Evolutionary conservation across 768 basidiomycete genomes (phyloP).

Genomic region (Suillus tomentosus): DNA sequence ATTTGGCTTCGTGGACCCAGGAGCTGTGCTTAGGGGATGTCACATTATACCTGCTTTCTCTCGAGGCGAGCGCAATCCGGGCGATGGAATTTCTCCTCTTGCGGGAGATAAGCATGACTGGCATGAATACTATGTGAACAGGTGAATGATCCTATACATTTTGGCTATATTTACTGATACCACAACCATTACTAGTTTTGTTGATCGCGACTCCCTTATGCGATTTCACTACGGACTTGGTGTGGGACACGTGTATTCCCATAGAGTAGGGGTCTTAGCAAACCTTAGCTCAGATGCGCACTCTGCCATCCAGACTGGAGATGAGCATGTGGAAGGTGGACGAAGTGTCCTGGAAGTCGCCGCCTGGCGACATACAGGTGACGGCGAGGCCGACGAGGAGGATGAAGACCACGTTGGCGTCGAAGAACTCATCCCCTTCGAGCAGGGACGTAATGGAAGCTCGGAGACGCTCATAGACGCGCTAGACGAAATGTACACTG

Average conservation of each 20-base stretch:
- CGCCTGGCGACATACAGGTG: background rate
- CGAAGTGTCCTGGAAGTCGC: background rate
- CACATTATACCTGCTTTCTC: slow-evolving; percentile 38
- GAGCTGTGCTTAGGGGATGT: slow-evolving; percentile 26
- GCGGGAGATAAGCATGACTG: slow-evolving; percentile 16
- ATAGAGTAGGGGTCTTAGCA: background rate
- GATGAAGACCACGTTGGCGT: background rate
- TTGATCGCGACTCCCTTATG: slow-evolving; percentile 6
- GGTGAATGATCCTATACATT: slow-evolving; percentile 17
- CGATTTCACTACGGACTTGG: slow-evolving; percentile 6
- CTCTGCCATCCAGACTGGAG: background rate
- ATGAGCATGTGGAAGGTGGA: no score
- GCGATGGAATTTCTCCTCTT: slow-evolving; percentile 9
- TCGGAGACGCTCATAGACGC: background rate
- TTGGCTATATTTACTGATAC: background rate
- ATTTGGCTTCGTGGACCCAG: slow-evolving; percentile 40
- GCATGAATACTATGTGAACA: slow-evolving; percentile 25
- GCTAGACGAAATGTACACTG: background rate
- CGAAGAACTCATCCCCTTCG: background rate
- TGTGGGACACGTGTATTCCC: slow-evolving; percentile 9
- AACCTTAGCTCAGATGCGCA: background rate
- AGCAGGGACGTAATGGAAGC: background rate
- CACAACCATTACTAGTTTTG: slow-evolving; percentile 3
- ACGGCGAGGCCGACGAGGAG: background rate
- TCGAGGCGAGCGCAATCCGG: slow-evolving; percentile 13